phyloP scores from a whole-genome alignment of 2,329 filamentous ascomycete species.

The Ceratocystis huliohia region DNA sequence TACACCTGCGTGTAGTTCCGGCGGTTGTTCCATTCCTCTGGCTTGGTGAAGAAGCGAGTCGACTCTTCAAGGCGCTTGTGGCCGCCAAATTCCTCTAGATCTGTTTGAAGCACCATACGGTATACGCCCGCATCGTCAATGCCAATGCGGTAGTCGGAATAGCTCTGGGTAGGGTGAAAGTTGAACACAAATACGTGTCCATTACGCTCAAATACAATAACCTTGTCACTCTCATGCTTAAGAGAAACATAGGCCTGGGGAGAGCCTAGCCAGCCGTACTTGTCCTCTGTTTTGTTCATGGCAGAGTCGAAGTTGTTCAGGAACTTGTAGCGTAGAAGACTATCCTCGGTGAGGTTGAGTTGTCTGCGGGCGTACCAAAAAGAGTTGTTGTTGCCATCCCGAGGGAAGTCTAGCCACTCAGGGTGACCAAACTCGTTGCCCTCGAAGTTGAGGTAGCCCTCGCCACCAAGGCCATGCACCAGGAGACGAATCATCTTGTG shows the following conservation, averaged over 20 bases:
- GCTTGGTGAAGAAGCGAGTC: conserved; percentile 86
- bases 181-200: conserved; percentile 93
- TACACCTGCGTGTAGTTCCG: conserved; percentile 91
- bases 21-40: conserved; percentile 77
- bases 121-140: conserved; percentile 79
- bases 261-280: conserved; percentile 81
- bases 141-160: conserved; percentile 83
- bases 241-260: conserved; percentile 83
- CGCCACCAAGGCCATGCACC: conserved; percentile 81
- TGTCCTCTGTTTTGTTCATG: conserved; percentile 80
- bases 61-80: conserved; percentile 61
- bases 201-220: conserved; percentile 87
- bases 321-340: conserved; percentile 73
- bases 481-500: conserved; percentile 97
- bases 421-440: conserved; percentile 98
- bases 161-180: conserved; percentile 76
- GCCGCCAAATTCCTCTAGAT: conserved; percentile 66
- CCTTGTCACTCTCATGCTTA: conserved; percentile 88
- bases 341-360: conserved; percentile 81
- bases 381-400: conserved; percentile 81
- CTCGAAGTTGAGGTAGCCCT: conserved; percentile 97
- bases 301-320: conserved; percentile 86
- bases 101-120: conserved; percentile 70
- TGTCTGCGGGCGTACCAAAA: conserved; percentile 92
- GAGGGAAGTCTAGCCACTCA: conserved; percentile 97